These are phyloP conservation scores for Amaranthus tricolor DNA, from an alignment of 179 eudicot species.

Conservation along the genomic window DNA sequence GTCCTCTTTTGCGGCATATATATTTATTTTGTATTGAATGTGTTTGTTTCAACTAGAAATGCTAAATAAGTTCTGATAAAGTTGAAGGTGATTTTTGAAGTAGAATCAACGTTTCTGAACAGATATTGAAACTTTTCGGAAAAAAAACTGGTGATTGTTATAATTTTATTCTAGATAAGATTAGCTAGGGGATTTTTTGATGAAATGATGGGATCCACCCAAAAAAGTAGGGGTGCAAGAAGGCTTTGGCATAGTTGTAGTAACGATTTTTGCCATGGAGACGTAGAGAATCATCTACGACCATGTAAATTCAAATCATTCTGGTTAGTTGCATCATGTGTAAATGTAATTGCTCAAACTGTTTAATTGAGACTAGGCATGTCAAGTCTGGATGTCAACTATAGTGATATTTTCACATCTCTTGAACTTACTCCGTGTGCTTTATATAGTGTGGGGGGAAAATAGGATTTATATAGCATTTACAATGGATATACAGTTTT, in stretches of 20 bases:
- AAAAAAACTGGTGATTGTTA: background rate
- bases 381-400: background rate
- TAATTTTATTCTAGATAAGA: background rate
- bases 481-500: background rate
- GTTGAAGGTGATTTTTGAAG: background rate
- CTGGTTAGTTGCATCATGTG: background rate
- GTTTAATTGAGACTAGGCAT: background rate
- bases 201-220: background rate
- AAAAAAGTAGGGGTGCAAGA: background rate
- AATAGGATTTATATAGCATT: background rate
- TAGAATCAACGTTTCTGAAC: background rate
- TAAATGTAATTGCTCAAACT: no score
- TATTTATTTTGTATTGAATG: background rate
- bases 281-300: background rate
- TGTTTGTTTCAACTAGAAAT: background rate
- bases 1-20: background rate
- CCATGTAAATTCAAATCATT: background rate
- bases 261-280: background rate
- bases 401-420: background rate
- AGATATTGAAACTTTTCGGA: no score
- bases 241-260: no score
- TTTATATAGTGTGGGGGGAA: conserved; percentile 1
- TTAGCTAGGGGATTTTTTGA: background rate
- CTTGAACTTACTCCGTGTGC: background rate
- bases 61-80: background rate